Evolutionary conservation across 305 asterid species (phyloP).

Genomic region (Plantago coronopus): DNA sequence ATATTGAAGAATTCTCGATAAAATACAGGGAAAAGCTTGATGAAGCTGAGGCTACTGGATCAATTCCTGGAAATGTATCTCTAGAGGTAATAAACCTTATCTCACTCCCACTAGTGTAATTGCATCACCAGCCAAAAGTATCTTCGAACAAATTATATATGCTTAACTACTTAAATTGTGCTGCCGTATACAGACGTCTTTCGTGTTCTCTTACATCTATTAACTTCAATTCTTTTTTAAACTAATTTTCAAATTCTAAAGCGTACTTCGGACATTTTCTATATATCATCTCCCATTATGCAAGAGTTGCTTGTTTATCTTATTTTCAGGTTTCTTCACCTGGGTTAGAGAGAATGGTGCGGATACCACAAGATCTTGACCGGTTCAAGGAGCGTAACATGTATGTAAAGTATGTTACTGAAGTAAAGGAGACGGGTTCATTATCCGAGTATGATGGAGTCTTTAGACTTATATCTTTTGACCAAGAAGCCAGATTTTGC

Average conservation of each 20-base stretch:
- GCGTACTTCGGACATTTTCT: neutral
- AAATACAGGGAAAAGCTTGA: constrained; percentile 57
- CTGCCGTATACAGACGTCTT: neutral
- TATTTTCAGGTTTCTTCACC: constrained; percentile 78
- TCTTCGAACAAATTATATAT: neutral
- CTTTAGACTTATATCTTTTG: constrained; percentile 54
- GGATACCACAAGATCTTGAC: constrained; percentile 74
- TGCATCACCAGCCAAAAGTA: neutral
- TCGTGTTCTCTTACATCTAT: neutral
- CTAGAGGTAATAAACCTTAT: constrained; percentile 51
- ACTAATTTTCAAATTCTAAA: too few relatives aligned
- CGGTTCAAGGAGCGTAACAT: constrained; percentile 78
- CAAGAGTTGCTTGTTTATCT: constrained; percentile 6
- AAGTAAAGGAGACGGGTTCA: constrained; percentile 34
- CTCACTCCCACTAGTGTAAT: constrained; percentile 12
- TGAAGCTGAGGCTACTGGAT: constrained; percentile 64
- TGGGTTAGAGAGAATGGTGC: constrained; percentile 71
- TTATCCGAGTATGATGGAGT: constrained; percentile 60
- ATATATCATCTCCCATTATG: neutral
- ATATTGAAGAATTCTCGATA: constrained; percentile 72
- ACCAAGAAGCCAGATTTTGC: constrained; percentile 46
- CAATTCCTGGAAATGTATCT: constrained; percentile 55
- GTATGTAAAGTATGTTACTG: constrained; percentile 54
- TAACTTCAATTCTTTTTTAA: too few relatives aligned
- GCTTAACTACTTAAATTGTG: neutral